Percentiles rank a stretch among this genome's conserved stretches.
Evolutionary conservation across 495 filamentous ascomycete genomes (phyloP).

Genomic region (Aspergillus campestris): DNA sequence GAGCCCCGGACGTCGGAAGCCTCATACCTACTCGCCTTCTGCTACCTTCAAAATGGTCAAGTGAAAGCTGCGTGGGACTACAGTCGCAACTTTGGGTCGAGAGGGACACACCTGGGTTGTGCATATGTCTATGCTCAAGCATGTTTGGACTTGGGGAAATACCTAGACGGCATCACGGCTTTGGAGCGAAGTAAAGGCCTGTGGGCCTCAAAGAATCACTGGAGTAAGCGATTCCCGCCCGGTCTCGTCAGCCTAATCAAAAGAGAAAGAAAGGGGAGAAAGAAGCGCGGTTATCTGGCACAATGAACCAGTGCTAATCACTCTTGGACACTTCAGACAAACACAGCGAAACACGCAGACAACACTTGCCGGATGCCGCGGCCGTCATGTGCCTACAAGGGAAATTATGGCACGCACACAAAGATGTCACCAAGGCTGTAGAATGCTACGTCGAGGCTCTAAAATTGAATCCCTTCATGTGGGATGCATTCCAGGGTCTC

Average conservation of each 20-base stretch:
- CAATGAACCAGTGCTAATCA: too few relatives aligned
- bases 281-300: too few relatives aligned
- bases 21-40: constrained; percentile 72
- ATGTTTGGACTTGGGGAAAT: constrained; percentile 67
- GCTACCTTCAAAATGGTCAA: constrained; percentile 74
- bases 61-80: constrained; percentile 66
- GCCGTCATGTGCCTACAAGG: constrained; percentile 73
- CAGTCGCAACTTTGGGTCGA: constrained; percentile 51
- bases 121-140: constrained; percentile 87
- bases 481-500: constrained; percentile 89
- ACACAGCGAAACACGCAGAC: constrained; percentile 56
- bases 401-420: constrained; percentile 75
- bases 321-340: constrained; percentile 42
- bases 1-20: constrained; percentile 74
- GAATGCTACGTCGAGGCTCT: constrained; percentile 79
- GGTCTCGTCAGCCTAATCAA: too few relatives aligned
- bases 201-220: constrained; percentile 64
- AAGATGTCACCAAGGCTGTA: constrained; percentile 71
- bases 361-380: constrained; percentile 71
- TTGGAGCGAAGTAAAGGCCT: constrained; percentile 63
- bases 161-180: constrained; percentile 69
- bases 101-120: constrained; percentile 73
- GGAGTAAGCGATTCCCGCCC: constrained; percentile 45
- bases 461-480: constrained; percentile 91
- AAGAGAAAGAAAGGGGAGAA: too few relatives aligned